These are phyloP conservation scores for Rhizopogon sp. DNA, from an alignment of 768 basidiomycete species.

Conservation along the genomic window DNA sequence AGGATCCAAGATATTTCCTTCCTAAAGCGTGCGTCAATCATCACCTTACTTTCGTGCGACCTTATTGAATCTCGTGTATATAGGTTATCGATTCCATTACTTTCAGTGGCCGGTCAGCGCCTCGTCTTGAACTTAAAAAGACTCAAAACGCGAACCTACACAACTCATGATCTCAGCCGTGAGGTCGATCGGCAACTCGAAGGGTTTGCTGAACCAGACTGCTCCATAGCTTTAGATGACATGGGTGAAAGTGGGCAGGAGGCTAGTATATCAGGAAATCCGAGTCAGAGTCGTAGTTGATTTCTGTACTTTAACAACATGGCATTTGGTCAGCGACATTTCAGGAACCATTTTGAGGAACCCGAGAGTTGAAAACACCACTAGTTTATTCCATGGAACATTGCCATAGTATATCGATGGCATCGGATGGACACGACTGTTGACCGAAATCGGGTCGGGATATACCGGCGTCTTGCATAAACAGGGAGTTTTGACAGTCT, in stretches of 20 bases:
- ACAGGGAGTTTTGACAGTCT: too few relatives aligned
- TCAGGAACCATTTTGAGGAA: too few relatives aligned
- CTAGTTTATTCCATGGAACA: too few relatives aligned
- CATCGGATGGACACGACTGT: too few relatives aligned
- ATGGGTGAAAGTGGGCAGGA: not conserved
- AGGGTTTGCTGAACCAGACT: not conserved
- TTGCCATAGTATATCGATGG: too few relatives aligned
- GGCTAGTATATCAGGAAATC: too few relatives aligned
- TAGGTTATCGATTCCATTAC: constrained; percentile 7
- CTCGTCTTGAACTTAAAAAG: constrained; percentile 16
- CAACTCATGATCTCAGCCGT: constrained; percentile 10
- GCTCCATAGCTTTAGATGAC: not conserved
- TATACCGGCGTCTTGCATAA: too few relatives aligned
- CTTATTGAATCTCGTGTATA: not conserved
- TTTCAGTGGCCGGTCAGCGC: constrained; percentile 19
- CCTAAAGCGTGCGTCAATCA: not conserved
- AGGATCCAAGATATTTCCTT: constrained; percentile 2
- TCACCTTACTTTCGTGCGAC: not conserved
- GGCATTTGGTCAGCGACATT: too few relatives aligned
- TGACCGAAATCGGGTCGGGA: too few relatives aligned
- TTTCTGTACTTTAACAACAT: too few relatives aligned
- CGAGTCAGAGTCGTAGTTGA: too few relatives aligned
- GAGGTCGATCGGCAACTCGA: constrained; percentile 13
- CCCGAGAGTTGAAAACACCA: too few relatives aligned
- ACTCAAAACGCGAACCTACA: constrained; percentile 1